Base-by-base conservation (phyloP, 805 yeast species). In the Tetrapisispora pingtungensis region DNA sequence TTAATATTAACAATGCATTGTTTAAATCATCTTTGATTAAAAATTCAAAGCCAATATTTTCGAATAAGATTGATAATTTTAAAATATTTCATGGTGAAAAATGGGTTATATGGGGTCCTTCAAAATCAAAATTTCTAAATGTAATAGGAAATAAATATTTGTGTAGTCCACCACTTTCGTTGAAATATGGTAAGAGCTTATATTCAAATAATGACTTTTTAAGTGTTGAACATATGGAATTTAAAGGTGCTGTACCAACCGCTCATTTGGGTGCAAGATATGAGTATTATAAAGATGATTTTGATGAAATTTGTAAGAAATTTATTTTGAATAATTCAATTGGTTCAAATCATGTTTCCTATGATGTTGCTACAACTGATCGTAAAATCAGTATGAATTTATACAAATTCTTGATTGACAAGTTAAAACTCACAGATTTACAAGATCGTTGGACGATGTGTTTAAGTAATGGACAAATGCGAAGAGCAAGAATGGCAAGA, bases 261-360 rank as follows among this genome's bases (percentile, higher is more conserved):
- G 84, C 88, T 0, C 95, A 89, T 67, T 54, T 90, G 31, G 80
- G 95, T 42, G 96, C 97, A 1, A 65, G 98, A 42, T 90, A 86
- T 58, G 98, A 90, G 64, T 78, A 77, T 44, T 85, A 77, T 59
- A 82, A 89, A 48, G 97, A 90, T 49, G 87, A 77, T 47, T 80
- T 82, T 50, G 96, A 90, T 59, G 80, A 77, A 50, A 77, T 82
- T 12, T 75, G 88, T 15, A 71, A 70, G 18, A 66, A 77, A 44
- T 78, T 81, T 46, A 73, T 84, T 15, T 73, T 82, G 18, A 74
- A 78, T 42, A 65, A 74, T 53, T 46, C 62, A 8, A 52, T 55
- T 28, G 64, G 62, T 4, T 73, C 79, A 15, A 72, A 77, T 58
- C 64, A 65, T 33, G 62, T 66, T 31, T 43, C 71, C 60, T 51